Conservation (phyloP, 1,139 yeast species). For the Candida sp. region DNA sequence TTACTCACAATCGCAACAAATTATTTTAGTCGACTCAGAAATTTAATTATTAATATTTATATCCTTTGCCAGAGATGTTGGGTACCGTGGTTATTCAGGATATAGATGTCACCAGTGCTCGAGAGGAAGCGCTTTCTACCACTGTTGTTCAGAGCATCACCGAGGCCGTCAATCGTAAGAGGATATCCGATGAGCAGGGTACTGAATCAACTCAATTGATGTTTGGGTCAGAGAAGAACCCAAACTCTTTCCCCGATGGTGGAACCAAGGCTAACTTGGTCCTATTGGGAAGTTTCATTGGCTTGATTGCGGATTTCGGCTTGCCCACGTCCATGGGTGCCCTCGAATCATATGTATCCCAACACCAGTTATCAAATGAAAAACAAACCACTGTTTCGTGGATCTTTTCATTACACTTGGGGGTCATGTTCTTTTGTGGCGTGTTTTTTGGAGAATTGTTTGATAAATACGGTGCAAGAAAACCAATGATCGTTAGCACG, state of each 20-base stretch:
- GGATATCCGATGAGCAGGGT: not conserved
- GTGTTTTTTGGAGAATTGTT: slow-evolving; percentile 61
- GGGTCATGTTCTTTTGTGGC: slow-evolving; percentile 55
- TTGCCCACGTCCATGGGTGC: slow-evolving; percentile 58
- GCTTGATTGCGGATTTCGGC: slow-evolving; percentile 64
- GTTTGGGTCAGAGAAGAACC: slow-evolving; percentile 22
- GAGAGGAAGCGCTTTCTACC: too few relatives aligned
- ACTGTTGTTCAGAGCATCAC: too few relatives aligned
- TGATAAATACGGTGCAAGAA: slow-evolving; percentile 52
- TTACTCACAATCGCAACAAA: too few relatives aligned
- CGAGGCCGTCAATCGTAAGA: too few relatives aligned
- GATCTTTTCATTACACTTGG: slow-evolving; percentile 59
- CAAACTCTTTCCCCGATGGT: slow-evolving; percentile 57
- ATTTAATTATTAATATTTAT: too few relatives aligned
- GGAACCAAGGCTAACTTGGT: slow-evolving; percentile 56
- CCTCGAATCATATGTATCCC: slow-evolving; percentile 53
- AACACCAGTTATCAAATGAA: slow-evolving; percentile 43
- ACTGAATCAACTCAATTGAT: slow-evolving; percentile 12
- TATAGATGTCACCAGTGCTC: too few relatives aligned
- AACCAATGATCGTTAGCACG: slow-evolving; percentile 46
- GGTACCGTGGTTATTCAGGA: too few relatives aligned
- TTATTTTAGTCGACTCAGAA: too few relatives aligned
- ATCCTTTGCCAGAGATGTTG: too few relatives aligned
- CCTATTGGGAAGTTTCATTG: slow-evolving; percentile 59
- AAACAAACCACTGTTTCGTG: slow-evolving; percentile 52